Conservation (phyloP, 1,284 basidiomycete species). For the Rhodotorula sp. region DNA sequence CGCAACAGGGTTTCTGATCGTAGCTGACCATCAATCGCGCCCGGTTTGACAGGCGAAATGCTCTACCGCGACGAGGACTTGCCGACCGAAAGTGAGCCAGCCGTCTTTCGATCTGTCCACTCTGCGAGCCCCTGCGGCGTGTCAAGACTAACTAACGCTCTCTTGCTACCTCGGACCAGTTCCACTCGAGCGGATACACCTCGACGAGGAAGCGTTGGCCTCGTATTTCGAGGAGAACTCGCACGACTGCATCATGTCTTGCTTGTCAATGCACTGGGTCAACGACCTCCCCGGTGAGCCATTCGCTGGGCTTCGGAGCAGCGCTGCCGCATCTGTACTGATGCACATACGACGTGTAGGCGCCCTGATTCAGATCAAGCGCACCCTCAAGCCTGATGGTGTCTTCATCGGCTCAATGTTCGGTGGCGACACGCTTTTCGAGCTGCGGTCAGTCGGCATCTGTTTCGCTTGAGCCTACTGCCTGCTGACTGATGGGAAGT, state of each 20-base stretch:
- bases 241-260: slow-evolving; percentile 89
- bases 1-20: not conserved
- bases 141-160: no score
- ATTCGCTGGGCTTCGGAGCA: not conserved
- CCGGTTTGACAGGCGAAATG: slow-evolving; percentile 54
- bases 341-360: slow-evolving; percentile 54
- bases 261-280: slow-evolving; percentile 91
- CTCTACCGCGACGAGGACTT: slow-evolving; percentile 70
- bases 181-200: slow-evolving; percentile 65
- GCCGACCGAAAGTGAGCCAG: slow-evolving; percentile 67
- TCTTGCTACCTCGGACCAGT: slow-evolving; percentile 50
- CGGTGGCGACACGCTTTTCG: slow-evolving; percentile 95
- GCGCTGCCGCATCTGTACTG: not conserved
- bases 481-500: not conserved
- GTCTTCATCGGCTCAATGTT: slow-evolving; percentile 92
- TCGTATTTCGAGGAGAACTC: slow-evolving; percentile 62
- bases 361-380: slow-evolving; percentile 81
- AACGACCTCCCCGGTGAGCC: slow-evolving; percentile 91
- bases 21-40: not conserved
- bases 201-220: slow-evolving; percentile 71
- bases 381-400: slow-evolving; percentile 85
- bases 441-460: slow-evolving; percentile 64
- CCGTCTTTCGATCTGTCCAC: not conserved
- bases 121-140: no score
- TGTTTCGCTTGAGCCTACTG: not conserved